Conservation (phyloP, 768 basidiomycete species). For the Ephemerocybe angulata region DNA sequence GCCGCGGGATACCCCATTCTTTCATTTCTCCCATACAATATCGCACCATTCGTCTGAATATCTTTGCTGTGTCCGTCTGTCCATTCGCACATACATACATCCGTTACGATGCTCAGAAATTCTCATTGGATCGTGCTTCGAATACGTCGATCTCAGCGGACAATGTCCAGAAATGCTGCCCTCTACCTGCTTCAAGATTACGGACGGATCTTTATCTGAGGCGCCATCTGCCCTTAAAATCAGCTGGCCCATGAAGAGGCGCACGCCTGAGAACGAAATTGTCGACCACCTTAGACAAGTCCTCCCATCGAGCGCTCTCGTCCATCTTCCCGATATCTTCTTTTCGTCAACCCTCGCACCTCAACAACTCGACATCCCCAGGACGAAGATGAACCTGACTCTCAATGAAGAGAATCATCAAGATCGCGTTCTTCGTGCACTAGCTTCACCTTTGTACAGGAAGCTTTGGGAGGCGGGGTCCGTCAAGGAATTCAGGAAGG, state of each 20-base stretch:
- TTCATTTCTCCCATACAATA: too few relatives aligned
- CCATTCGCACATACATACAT: neutral
- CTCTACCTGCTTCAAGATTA: too few relatives aligned
- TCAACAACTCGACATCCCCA: neutral
- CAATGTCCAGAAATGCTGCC: too few relatives aligned
- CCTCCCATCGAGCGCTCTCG: neutral
- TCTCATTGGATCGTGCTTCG: too few relatives aligned
- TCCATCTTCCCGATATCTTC: conserved; percentile 3
- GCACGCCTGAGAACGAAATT: neutral
- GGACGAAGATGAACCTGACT: neutral
- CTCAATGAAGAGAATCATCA: neutral
- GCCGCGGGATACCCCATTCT: too few relatives aligned
- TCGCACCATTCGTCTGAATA: too few relatives aligned
- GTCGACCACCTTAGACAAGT: neutral
- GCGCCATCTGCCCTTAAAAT: neutral
- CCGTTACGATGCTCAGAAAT: too few relatives aligned
- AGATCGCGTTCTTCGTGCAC: conserved; percentile 17
- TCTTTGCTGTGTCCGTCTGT: too few relatives aligned
- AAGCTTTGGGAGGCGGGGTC: conserved; percentile 19
- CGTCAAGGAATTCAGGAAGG: conserved; percentile 22
- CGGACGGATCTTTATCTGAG: too few relatives aligned
- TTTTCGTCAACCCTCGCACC: neutral
- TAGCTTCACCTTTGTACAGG: too few relatives aligned
- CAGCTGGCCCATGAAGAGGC: neutral
- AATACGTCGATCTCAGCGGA: too few relatives aligned